These are phyloP conservation scores for Pholiota conissans DNA, from an alignment of 768 basidiomycete species.

Conservation along the genomic window DNA sequence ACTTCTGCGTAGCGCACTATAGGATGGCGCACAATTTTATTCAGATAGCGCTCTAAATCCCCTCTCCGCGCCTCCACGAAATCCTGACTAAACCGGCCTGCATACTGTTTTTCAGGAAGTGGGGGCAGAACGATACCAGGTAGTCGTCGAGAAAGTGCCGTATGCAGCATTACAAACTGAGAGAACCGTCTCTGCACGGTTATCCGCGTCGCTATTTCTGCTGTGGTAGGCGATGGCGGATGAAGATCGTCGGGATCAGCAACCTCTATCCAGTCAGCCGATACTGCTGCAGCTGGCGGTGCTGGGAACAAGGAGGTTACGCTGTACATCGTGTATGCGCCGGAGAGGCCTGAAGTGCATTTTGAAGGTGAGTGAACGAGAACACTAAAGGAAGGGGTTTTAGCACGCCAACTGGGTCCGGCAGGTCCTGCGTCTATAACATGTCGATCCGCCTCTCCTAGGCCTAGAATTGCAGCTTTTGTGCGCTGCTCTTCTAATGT, in stretches of 20 bases:
- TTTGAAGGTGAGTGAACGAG: conserved; percentile 84
- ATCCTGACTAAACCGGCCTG: conserved; percentile 75
- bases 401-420: conserved; percentile 74
- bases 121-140: conserved; percentile 81
- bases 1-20: conserved; percentile 78
- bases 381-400: conserved; percentile 70
- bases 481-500: conserved; percentile 43
- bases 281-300: conserved; percentile 1
- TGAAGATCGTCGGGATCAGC: conserved; percentile 24
- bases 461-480: conserved; percentile 37
- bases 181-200: conserved; percentile 85
- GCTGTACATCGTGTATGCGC: conserved; percentile 73
- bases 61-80: conserved; percentile 83
- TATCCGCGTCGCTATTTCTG: conserved; percentile 49
- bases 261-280: conserved; percentile 26
- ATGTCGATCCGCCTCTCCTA: conserved; percentile 65
- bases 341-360: conserved; percentile 60
- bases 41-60: conserved; percentile 79
- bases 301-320: conserved; percentile 72
- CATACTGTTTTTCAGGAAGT: conserved; percentile 83
- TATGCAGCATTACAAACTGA: conserved; percentile 79
- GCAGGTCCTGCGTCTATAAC: conserved; percentile 68
- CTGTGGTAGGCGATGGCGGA: conserved; percentile 19
- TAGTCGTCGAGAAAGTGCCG: conserved; percentile 63
- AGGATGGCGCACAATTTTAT: conserved; percentile 70